Percentiles rank a stretch among this genome's conserved stretches.
Conservation (phyloP, 352 stramenopile species). For the Phytophthora aleatoria region DNA sequence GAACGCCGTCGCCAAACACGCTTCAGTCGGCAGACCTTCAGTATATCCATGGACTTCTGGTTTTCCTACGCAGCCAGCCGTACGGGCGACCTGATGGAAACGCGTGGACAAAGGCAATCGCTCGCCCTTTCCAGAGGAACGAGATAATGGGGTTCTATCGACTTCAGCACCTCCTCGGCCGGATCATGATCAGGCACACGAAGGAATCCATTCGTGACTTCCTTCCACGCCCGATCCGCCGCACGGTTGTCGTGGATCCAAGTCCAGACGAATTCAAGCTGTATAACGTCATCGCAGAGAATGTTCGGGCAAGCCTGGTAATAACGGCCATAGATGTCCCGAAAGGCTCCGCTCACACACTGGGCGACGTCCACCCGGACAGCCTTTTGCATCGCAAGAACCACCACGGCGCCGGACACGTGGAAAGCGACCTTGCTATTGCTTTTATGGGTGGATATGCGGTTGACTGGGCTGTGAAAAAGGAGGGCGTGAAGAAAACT, state of each 20-base stretch:
- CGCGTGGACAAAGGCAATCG: conserved; percentile 70
- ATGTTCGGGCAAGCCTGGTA: conserved; percentile 58
- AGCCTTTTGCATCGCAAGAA: conserved; percentile 75
- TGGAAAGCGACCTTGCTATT: conserved; percentile 47
- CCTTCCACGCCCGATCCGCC: conserved; percentile 50
- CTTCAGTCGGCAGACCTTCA: conserved; percentile 81
- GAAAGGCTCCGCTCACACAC: conserved; percentile 19
- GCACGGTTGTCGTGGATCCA: conserved; percentile 51
- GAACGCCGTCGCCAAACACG: conserved; percentile 93
- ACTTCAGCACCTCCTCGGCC: conserved; percentile 77
- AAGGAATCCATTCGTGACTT: conserved; percentile 85
- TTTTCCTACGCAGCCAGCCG: conserved; percentile 87
- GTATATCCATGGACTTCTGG: conserved; percentile 88
- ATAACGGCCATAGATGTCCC: conserved; percentile 63
- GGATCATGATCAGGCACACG: conserved; percentile 94
- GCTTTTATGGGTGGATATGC: conserved; percentile 51
- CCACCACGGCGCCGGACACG: conserved; percentile 38
- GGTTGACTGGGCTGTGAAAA: conserved; percentile 36
- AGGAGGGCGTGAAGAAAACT: conserved; percentile 37
- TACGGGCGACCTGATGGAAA: conserved; percentile 79
- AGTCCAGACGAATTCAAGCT: conserved; percentile 57
- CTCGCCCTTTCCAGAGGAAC: conserved; percentile 65
- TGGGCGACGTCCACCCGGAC: conserved; percentile 38
- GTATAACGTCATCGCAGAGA: conserved; percentile 66
- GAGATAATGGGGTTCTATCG: conserved; percentile 56